phyloP scores from a whole-genome alignment of 495 filamentous ascomycete species.

The Annulohypoxylon maeteangense region DNA sequence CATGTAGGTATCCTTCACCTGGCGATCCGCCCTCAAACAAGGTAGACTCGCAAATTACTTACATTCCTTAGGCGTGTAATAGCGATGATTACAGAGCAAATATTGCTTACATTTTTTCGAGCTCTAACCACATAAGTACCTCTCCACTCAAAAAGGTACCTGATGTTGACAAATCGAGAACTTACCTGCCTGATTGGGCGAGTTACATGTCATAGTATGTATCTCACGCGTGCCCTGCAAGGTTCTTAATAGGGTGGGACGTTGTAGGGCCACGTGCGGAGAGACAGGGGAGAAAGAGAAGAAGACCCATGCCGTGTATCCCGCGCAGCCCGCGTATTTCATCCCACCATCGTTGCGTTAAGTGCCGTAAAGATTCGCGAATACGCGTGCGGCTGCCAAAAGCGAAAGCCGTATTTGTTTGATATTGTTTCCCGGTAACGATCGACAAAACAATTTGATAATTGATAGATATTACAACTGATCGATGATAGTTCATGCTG shows the following conservation, averaged over 20 bases:
- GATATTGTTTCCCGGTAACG: not conserved
- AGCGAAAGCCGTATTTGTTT: conserved; percentile 14
- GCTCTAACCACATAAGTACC: conserved; percentile 8
- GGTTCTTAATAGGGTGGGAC: conserved; percentile 20
- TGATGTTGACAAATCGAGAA: conserved; percentile 28
- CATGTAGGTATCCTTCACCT: not conserved
- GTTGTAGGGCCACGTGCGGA: conserved; percentile 37
- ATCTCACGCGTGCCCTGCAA: conserved; percentile 32
- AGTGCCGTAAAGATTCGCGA: conserved; percentile 5
- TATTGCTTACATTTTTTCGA: conserved; percentile 16
- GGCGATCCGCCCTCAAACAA: conserved; percentile 19
- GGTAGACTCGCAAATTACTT: conserved; percentile 26
- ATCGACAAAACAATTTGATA: conserved; percentile 4
- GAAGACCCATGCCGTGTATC: conserved; percentile 29
- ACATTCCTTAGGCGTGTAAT: conserved; percentile 29
- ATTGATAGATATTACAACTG: conserved; percentile 1
- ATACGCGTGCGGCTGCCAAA: conserved; percentile 3
- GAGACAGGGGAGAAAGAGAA: conserved; percentile 13
- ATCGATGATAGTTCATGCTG: not conserved
- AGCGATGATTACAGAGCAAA: conserved; percentile 31
- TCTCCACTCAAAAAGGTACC: conserved; percentile 4
- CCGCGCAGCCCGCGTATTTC: conserved; percentile 24
- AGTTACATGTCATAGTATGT: conserved; percentile 21
- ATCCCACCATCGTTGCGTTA: not conserved
- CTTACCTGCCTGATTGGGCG: conserved; percentile 25